Base-by-base conservation (phyloP, 352 stramenopile genomes). In the Phytophthora citricola region DNA sequence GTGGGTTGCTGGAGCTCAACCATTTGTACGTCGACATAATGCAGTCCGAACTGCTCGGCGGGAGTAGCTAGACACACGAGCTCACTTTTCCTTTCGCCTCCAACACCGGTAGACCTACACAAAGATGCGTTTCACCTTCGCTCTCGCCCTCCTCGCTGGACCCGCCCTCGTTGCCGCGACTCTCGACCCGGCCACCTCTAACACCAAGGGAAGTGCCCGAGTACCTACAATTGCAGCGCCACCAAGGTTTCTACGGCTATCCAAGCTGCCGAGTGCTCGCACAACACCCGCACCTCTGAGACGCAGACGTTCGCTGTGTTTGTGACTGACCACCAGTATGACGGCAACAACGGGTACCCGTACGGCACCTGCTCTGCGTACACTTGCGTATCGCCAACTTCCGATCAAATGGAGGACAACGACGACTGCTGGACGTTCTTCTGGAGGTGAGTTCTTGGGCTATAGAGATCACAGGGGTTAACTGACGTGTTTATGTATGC, bases 341-440 rank as follows among this genome's bases (percentile, higher is more conserved):
- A 77, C 22, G 59, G 56, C 36, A 75, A 66, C 43, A 20, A 79
- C 46, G 67, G 71, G 40, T 56, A 60, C 22, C 67, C 71, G 52
- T 79, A 79, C 50, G 71, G 71, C 32, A 63, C 38, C 3, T 79
- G 63, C 65, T 50, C 44, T 41, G 71, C 71, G 10, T 79, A 72
- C 63, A 69, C 63, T 17, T 79, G 68, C 45, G 29, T 62, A 14
- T 17, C 45, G 3, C 27, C 47, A 0, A 60, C 43, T 3, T 27
- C 17, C 22, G 26, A 43, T 5, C 7, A 66, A 46, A 72, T 74
- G 68, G 26, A 39, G 29, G 17, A 52, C 5, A 65, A 72, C 44
- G 32, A 61, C 6, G 68, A 77, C 43, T 71, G 53, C 46, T 77
- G 63, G 67, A 79, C 66, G 10, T 79, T 79, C 53, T 66, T 75